These are phyloP conservation scores for Colletotrichum godetiae DNA, from an alignment of 2,329 filamentous ascomycete genomes.

Conservation along the genomic window DNA sequence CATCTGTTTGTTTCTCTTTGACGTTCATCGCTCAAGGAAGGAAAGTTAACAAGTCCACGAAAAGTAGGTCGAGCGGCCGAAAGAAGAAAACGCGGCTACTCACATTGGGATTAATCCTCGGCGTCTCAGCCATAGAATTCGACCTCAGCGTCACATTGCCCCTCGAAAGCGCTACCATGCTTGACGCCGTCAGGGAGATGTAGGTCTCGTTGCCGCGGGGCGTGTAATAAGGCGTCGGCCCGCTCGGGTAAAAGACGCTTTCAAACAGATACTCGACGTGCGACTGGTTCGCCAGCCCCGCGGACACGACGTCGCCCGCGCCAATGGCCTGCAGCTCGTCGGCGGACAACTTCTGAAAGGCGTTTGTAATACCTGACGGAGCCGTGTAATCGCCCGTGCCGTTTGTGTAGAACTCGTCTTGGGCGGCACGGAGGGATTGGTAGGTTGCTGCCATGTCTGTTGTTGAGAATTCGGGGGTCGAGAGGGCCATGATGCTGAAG, in stretches of 20 bases:
- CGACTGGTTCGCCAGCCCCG: slow-evolving; percentile 40
- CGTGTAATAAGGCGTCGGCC: slow-evolving; percentile 42
- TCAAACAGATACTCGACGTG: slow-evolving; percentile 44
- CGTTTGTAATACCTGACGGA: slow-evolving; percentile 41
- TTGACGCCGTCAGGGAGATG: slow-evolving; percentile 40
- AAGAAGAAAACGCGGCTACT: not conserved
- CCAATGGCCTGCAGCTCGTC: slow-evolving; percentile 37
- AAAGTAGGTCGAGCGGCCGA: not conserved
- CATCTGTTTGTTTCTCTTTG: slow-evolving; percentile 31
- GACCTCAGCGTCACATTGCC: slow-evolving; percentile 39
- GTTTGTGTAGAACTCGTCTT: slow-evolving; percentile 40
- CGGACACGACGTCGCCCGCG: slow-evolving; percentile 36
- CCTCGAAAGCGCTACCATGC: slow-evolving; percentile 40
- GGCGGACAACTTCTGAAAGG: slow-evolving; percentile 39
- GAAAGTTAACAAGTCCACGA: not conserved
- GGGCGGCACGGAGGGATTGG: slow-evolving; percentile 35
- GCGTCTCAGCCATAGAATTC: slow-evolving; percentile 39
- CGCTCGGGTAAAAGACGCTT: slow-evolving; percentile 42
- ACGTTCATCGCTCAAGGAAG: slow-evolving; percentile 25
- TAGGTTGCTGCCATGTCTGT: slow-evolving; percentile 38
- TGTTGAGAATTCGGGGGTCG: slow-evolving; percentile 40
- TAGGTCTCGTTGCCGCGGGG: slow-evolving; percentile 40
- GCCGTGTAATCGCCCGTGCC: slow-evolving; percentile 39
- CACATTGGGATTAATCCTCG: slow-evolving; percentile 40
- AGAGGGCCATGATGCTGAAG: slow-evolving; percentile 42